Evolutionary conservation across 1,284 basidiomycete species (phyloP).

Genomic region (Pulveroboletus sp.): DNA sequence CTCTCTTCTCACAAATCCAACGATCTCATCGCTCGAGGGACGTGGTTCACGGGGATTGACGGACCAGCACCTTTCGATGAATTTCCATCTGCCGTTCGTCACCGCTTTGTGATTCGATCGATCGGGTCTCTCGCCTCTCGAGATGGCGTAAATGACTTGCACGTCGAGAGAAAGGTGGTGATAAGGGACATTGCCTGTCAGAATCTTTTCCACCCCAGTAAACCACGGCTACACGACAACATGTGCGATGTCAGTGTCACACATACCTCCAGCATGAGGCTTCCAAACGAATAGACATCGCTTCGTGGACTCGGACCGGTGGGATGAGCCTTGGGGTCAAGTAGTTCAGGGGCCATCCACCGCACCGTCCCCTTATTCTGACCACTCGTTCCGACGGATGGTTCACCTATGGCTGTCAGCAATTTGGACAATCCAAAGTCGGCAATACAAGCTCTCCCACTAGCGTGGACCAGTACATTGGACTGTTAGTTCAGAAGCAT

Average conservation of each 20-base stretch:
- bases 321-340: not conserved
- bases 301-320: not conserved
- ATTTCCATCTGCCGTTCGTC: not conserved
- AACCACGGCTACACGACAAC: not conserved
- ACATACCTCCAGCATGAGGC: conserved; percentile 6
- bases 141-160: not conserved
- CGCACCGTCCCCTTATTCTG: not conserved
- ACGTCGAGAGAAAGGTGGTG: not conserved
- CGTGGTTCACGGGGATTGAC: not conserved
- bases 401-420: not conserved
- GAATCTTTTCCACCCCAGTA: not conserved
- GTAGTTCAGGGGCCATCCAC: conserved; percentile 6
- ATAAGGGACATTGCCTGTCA: conserved; percentile 2
- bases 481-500: not conserved
- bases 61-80: conserved; percentile 4
- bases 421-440: conserved; percentile 7
- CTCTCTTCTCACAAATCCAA: not conserved
- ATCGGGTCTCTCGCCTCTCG: not conserved
- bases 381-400: not conserved
- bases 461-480: not conserved
- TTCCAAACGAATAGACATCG: conserved; percentile 8
- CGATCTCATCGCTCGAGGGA: conserved; percentile 4
- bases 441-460: not conserved
- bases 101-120: not conserved
- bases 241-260: not conserved